Evolutionary conservation across 2,329 filamentous ascomycete species (phyloP).

Genomic region (Colletotrichum musae): DNA sequence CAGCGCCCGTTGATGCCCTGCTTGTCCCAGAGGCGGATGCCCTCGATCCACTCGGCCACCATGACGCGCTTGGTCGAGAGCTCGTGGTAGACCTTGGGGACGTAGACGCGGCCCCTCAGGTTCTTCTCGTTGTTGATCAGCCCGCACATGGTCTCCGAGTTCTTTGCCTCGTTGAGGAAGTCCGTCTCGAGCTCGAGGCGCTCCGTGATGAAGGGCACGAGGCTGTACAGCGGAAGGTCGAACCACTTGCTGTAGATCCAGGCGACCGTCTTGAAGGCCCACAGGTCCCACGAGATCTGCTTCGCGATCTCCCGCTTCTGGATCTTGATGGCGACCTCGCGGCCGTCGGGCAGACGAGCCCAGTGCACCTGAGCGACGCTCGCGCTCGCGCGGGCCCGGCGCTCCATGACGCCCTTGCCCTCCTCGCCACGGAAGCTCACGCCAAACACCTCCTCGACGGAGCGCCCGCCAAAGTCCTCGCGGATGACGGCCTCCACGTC

Average conservation of each 20-base stretch:
- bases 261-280: conserved; percentile 93
- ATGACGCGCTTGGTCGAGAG: conserved; percentile 87
- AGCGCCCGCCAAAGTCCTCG: conserved; percentile 88
- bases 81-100: conserved; percentile 87
- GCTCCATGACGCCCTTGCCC: conserved; percentile 75
- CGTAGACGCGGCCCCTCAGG: conserved; percentile 85
- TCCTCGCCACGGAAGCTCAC: conserved; percentile 84
- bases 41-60: conserved; percentile 98
- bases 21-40: conserved; percentile 93
- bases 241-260: conserved; percentile 89
- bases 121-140: conserved; percentile 83
- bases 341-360: conserved; percentile 87
- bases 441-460: conserved; percentile 91
- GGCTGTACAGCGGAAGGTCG: conserved; percentile 90
- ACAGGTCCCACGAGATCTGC: conserved; percentile 95
- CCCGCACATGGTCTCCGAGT: conserved; percentile 85
- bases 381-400: conserved; percentile 79
- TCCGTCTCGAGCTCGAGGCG: conserved; percentile 94
- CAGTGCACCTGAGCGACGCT: conserved; percentile 98
- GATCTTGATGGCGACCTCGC: conserved; percentile 95
- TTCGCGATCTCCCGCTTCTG: conserved; percentile 95
- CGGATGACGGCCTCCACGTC: conserved; percentile 88
- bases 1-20: conserved; percentile 82
- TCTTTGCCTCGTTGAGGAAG: conserved; percentile 91
- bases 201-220: conserved; percentile 94